Percentiles rank a stretch among this genome's conserved stretches.
Evolutionary conservation across 257 asterid species (phyloP).

Genomic region (Fraxinus excelsior): DNA sequence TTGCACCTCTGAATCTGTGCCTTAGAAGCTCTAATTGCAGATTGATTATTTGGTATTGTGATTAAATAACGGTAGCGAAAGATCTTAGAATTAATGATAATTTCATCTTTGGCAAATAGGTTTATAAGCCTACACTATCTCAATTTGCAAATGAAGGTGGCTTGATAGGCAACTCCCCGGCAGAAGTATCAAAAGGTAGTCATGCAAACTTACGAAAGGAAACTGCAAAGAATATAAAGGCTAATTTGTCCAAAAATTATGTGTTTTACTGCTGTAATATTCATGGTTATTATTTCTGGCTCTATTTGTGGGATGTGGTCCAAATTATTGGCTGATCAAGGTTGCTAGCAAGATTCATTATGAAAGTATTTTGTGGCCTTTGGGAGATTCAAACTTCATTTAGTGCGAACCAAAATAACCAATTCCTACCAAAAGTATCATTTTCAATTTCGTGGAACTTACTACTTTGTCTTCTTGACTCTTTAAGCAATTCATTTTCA

Average conservation of each 20-base stretch:
- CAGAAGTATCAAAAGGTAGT: conserved; percentile 85
- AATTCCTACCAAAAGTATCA: conserved; percentile 7
- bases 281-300: conserved; percentile 16
- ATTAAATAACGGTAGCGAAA: conserved; percentile 1
- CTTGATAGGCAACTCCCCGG: conserved; percentile 74
- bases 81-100: conserved; percentile 15
- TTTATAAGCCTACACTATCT: conserved; percentile 76
- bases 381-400: neutral
- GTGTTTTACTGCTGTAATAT: neutral
- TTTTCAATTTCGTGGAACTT: neutral
- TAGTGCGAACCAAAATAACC: conserved; percentile 10
- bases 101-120: conserved; percentile 46
- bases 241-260: neutral
- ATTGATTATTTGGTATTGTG: conserved; percentile 10
- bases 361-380: neutral
- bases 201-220: conserved; percentile 23
- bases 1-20: conserved; percentile 10
- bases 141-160: conserved; percentile 90
- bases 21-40: conserved; percentile 17
- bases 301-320: conserved; percentile 3
- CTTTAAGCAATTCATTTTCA: neutral
- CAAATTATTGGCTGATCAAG: conserved; percentile 10
- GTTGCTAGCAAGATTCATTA: conserved; percentile 1
- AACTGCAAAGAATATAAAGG: conserved; percentile 14
- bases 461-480: conserved; percentile 11